Evolutionary conservation across 352 stramenopile species (phyloP).

Genomic region (Aphanomyces stellatus): DNA sequence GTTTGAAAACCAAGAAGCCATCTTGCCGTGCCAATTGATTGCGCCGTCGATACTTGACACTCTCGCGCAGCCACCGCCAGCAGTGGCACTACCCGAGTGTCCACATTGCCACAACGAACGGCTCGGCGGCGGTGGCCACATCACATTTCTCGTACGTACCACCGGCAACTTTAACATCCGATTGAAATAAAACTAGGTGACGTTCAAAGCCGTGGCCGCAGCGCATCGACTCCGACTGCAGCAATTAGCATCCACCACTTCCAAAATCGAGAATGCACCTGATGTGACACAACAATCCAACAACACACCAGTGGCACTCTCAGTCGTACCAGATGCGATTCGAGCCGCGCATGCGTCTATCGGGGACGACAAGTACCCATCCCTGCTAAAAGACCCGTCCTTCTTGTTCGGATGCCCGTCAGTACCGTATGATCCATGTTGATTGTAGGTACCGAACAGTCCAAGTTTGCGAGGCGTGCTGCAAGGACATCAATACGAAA

Average conservation of each 20-base stretch:
- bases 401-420: not conserved
- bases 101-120: too few relatives aligned
- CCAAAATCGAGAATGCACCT: too few relatives aligned
- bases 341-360: not conserved
- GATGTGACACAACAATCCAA: not conserved
- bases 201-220: constrained; percentile 3
- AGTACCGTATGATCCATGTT: not conserved
- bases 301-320: not conserved
- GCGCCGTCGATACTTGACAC: not conserved
- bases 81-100: not conserved
- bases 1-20: constrained; percentile 12
- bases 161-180: not conserved
- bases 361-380: not conserved
- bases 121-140: too few relatives aligned
- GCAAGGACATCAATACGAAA: constrained; percentile 6
- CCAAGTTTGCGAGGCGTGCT: constrained; percentile 9
- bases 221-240: not conserved
- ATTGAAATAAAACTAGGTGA: constrained; percentile 12
- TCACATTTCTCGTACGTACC: not conserved
- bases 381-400: not conserved
- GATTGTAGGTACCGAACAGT: not conserved
- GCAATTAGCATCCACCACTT: not conserved
- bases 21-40: not conserved
- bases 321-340: not conserved
- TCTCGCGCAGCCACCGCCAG: not conserved